Evolutionary conservation across 1,139 yeast genomes (phyloP).

Genomic region (Pichia cactophila): DNA sequence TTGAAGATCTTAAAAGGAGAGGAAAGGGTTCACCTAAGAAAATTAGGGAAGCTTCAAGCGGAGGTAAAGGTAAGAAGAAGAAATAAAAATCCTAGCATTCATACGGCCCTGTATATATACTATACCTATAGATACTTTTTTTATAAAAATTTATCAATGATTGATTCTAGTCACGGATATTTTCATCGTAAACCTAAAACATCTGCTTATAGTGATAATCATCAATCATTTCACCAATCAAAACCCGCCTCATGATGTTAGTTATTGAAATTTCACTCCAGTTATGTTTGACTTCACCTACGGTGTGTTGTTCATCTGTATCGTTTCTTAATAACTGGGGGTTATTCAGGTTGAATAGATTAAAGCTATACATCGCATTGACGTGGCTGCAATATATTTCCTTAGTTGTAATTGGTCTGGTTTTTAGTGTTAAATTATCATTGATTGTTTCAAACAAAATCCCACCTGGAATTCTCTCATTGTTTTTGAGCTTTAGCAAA

Average conservation of each 20-base stretch:
- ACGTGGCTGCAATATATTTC: slow-evolving; percentile 24
- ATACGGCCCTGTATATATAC: background rate
- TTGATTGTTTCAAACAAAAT: slow-evolving; percentile 36
- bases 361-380: slow-evolving; percentile 24
- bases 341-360: slow-evolving; percentile 20
- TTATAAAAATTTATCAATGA: no score
- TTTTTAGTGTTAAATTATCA: slow-evolving; percentile 14
- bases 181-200: slow-evolving; percentile 17
- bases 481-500: slow-evolving; percentile 70
- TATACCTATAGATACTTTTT: background rate
- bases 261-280: slow-evolving; percentile 22
- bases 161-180: no score
- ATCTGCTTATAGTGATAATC: slow-evolving; percentile 25
- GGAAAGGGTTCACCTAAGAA: slow-evolving; percentile 92
- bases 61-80: slow-evolving; percentile 34
- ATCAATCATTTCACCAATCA: slow-evolving; percentile 25
- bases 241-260: slow-evolving; percentile 14
- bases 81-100: slow-evolving; percentile 1
- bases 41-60: slow-evolving; percentile 42
- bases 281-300: slow-evolving; percentile 17
- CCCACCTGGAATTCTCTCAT: slow-evolving; percentile 88
- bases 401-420: slow-evolving; percentile 19
- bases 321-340: background rate
- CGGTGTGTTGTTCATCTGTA: background rate
- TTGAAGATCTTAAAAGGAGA: slow-evolving; percentile 69